Base-by-base conservation (phyloP, 2,329 filamentous ascomycete species). In the Simplicillium aogashimaense region DNA sequence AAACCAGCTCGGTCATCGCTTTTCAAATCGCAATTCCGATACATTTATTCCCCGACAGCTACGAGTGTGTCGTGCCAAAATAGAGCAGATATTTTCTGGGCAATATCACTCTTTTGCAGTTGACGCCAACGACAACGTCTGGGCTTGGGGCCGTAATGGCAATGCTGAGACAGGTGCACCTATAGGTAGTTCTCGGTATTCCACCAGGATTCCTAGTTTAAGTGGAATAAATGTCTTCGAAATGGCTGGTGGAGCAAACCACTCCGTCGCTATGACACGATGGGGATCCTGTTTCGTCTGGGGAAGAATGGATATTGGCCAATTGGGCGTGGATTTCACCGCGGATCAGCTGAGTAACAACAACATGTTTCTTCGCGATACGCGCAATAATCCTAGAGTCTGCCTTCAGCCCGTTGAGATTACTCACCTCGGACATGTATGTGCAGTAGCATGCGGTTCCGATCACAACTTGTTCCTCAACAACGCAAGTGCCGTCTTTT, bases 91-190 rank as follows among this genome's bases (percentile, higher is more conserved):
- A 20, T 80, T 58, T n/a, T 65, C 59, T 44, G 85, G 85, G 20
- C 73, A 77, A 30, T 86, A 86, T 59, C 83, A 90, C 62, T 80
- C 74, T 46, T 87, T 90, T 48, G 83, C 82, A 13, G 68, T 90
- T 38, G 76, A 80, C 56, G 68, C 71, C 32, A 72, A 74, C 18
- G 81, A 77, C 35, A 71, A 76, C 34, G 78, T 88, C 31, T 88
- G 76, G 60, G 72, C 75, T 1, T 90, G 85, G 84, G 85, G 86
- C n/a, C 64, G 86, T 29, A 90, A 92, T 66, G 85, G 81, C 36
- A 64, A 73, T 39, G 66, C 70, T 39, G 39, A 39, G 16, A 40
- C 36, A 1, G 50, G 50, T 4, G 47, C 50, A 2, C 37, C 38
- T 7, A 43, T 79, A 43, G 73, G 75, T 13, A 69, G 79, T 45